phyloP scores from a whole-genome alignment of 2,329 filamentous ascomycete species.

The Pseudogymnoascus sp. region DNA sequence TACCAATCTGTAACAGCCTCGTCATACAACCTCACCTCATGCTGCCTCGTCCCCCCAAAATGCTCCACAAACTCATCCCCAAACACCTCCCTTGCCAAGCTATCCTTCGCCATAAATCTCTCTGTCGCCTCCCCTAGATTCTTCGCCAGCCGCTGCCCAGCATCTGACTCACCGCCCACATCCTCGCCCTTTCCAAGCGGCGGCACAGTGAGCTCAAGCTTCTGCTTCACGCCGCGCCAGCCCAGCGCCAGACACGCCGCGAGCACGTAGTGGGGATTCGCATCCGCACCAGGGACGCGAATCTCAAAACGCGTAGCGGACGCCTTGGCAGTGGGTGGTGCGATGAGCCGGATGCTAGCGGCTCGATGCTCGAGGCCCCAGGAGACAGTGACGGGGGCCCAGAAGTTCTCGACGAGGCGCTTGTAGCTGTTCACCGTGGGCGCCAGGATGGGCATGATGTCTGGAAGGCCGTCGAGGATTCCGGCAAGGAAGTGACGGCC shows the following conservation, averaged over 20 bases:
- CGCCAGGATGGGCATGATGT: conserved; percentile 91
- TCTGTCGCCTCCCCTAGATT: conserved; percentile 75
- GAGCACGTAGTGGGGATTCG: conserved; percentile 81
- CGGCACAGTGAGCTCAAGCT: conserved; percentile 71
- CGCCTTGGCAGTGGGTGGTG: conserved; percentile 74
- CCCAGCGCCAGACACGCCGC: conserved; percentile 80
- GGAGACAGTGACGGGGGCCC: conserved; percentile 94
- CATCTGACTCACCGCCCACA: conserved; percentile 62
- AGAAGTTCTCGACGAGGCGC: conserved; percentile 95
- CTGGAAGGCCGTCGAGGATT: conserved; percentile 76
- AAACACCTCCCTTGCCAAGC: conserved; percentile 87
- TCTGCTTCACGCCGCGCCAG: conserved; percentile 88
- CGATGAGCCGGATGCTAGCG: conserved; percentile 81
- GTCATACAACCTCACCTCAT: conserved; percentile 86
- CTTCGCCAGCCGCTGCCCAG: conserved; percentile 73
- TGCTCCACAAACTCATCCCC: conserved; percentile 95
- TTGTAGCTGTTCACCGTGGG: conserved; percentile 98
- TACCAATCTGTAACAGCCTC: conserved; percentile 96
- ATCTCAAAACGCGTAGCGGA: conserved; percentile 89
- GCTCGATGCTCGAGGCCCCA: conserved; percentile 96
- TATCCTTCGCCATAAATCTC: conserved; percentile 66
- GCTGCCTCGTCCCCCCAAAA: conserved; percentile 82
- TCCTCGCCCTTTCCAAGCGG: conserved; percentile 80
- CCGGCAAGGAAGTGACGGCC: conserved; percentile 92
- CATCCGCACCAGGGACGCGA: conserved; percentile 86